Percentiles rank a stretch among this genome's conserved stretches.
These are phyloP conservation scores for Hemisphaericaspora subhashii DNA, from an alignment of 1,139 yeast species.

Conservation along the genomic window DNA sequence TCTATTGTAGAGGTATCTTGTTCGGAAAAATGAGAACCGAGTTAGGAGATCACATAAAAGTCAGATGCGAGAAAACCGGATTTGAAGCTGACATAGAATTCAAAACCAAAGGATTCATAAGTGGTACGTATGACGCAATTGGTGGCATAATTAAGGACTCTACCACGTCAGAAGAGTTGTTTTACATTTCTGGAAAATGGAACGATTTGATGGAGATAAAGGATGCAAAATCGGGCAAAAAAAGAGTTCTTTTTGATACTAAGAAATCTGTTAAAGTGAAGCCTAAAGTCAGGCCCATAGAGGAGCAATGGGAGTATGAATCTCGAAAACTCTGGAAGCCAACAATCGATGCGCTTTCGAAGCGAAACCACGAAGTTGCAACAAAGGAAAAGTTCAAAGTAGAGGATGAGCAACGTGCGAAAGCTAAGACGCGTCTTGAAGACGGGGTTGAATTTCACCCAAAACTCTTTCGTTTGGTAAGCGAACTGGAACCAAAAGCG, in stretches of 20 bases:
- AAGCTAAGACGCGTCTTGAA: constrained; percentile 71
- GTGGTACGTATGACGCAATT: constrained; percentile 90
- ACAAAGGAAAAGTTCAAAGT: constrained; percentile 85
- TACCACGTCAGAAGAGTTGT: constrained; percentile 55
- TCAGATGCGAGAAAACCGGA: constrained; percentile 62
- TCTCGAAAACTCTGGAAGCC: constrained; percentile 81
- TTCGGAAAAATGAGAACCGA: constrained; percentile 90
- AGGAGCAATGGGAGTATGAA: constrained; percentile 78
- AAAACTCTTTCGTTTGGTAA: constrained; percentile 55
- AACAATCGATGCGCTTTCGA: constrained; percentile 74
- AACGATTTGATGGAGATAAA: constrained; percentile 79
- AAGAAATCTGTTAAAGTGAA: constrained; percentile 45
- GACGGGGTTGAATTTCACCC: constrained; percentile 84
- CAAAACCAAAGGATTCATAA: constrained; percentile 90
- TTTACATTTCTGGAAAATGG: constrained; percentile 87
- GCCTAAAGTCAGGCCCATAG: constrained; percentile 75
- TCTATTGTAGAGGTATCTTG: constrained; percentile 91
- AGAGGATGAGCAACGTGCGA: constrained; percentile 77
- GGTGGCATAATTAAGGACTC: constrained; percentile 66
- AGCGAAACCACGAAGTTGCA: constrained; percentile 76
- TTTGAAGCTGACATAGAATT: constrained; percentile 84
- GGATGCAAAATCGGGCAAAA: constrained; percentile 48
- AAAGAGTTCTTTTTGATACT: constrained; percentile 65
- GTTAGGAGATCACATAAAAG: constrained; percentile 84
- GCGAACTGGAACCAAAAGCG: constrained; percentile 18